These are phyloP conservation scores for Aspergillus unguis DNA, from an alignment of 2,329 filamentous ascomycete species.

Conservation along the genomic window DNA sequence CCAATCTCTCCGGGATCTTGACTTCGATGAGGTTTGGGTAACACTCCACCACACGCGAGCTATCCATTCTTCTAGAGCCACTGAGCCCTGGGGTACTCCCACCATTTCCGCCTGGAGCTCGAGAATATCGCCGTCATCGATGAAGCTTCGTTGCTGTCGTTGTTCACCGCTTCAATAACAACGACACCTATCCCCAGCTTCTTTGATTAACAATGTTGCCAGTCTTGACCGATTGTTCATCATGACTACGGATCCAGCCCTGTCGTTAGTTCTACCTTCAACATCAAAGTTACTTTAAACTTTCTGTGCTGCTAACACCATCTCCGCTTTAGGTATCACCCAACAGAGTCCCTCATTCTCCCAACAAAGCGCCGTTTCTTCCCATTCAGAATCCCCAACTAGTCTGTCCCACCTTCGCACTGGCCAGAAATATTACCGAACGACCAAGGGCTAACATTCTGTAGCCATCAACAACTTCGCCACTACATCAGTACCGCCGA, in stretches of 20 bases:
- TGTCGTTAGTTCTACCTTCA: constrained; percentile 31
- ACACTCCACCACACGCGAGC: constrained; percentile 9
- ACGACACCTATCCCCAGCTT: constrained; percentile 9
- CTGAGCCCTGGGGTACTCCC: not conserved
- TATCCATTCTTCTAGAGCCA: constrained; percentile 6
- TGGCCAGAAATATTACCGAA: not conserved
- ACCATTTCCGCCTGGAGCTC: not conserved
- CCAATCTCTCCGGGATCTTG: constrained; percentile 1
- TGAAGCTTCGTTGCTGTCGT: constrained; percentile 7
- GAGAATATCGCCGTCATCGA: constrained; percentile 10
- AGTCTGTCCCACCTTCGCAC: constrained; percentile 48
- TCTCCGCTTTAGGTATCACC: constrained; percentile 53
- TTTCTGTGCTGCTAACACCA: constrained; percentile 14
- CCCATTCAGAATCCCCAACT: constrained; percentile 62
- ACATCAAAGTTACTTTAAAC: not conserved
- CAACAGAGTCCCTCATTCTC: constrained; percentile 64
- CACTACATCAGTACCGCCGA: constrained; percentile 82
- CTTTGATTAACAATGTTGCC: constrained; percentile 32
- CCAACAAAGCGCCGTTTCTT: constrained; percentile 63
- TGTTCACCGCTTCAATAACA: constrained; percentile 14
- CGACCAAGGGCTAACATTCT: constrained; percentile 16
- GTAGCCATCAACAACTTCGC: constrained; percentile 58
- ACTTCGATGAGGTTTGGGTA: constrained; percentile 3
- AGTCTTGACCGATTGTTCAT: constrained; percentile 27
- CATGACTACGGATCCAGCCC: constrained; percentile 43